These are phyloP conservation scores for Xylariales sp. DNA, from an alignment of 2,329 filamentous ascomycete genomes.

Conservation along the genomic window DNA sequence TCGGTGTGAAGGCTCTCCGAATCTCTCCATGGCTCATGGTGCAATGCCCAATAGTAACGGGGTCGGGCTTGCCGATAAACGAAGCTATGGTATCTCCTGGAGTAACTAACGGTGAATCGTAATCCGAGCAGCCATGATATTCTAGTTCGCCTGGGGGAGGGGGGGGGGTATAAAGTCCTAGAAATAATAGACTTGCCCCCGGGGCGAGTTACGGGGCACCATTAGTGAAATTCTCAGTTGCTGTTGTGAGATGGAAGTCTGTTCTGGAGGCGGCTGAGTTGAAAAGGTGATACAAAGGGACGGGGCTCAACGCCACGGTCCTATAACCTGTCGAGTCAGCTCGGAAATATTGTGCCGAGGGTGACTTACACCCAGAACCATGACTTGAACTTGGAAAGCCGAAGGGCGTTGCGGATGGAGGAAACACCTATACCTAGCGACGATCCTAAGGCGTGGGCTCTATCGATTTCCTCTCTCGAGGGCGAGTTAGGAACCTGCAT, in stretches of 20 bases:
- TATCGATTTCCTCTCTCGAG: conserved; percentile 60
- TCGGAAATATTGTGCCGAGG: neutral
- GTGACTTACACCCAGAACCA: neutral
- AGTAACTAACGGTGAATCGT: conserved; percentile 59
- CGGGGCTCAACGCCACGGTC: conserved; percentile 30
- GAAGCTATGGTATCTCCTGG: conserved; percentile 64
- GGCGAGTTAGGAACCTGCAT: conserved; percentile 64
- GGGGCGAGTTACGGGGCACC: conserved; percentile 19
- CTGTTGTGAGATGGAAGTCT: conserved; percentile 26
- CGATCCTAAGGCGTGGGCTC: conserved; percentile 55
- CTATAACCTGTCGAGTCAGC: neutral
- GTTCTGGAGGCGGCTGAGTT: conserved; percentile 46
- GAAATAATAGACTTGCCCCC: conserved; percentile 19
- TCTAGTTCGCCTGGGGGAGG: conserved; percentile 48
- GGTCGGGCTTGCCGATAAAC: conserved; percentile 60
- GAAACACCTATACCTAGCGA: conserved; percentile 60
- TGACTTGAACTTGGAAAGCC: neutral
- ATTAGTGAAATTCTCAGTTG: conserved; percentile 19
- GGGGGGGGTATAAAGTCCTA: conserved; percentile 21
- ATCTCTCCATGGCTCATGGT: conserved; percentile 31
- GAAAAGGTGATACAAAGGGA: conserved; percentile 48
- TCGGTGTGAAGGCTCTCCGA: neutral
- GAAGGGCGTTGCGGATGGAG: conserved; percentile 40
- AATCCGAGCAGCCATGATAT: too few species aligned
- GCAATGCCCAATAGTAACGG: conserved; percentile 50